phyloP scores from a whole-genome alignment of 768 basidiomycete species.

The Mrakia gelida region DNA sequence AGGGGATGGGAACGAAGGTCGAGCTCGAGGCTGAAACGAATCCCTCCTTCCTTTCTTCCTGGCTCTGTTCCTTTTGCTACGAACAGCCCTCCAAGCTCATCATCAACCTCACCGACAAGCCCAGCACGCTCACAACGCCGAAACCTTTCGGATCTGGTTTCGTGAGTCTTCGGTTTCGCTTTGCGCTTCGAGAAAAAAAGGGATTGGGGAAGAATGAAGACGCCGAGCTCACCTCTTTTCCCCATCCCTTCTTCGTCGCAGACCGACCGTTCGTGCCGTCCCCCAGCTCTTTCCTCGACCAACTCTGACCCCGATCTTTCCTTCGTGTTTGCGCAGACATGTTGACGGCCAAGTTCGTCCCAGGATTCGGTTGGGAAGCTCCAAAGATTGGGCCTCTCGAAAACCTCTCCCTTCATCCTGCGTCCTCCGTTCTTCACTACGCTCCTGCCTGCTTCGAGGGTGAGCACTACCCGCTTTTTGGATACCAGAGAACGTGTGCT shows the following conservation, averaged over 20 bases:
- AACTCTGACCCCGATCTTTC: too few relatives aligned
- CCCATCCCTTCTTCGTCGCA: background rate
- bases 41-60: constrained; percentile 39
- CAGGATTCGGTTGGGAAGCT: constrained; percentile 70
- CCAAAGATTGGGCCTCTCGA: constrained; percentile 84
- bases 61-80: constrained; percentile 45
- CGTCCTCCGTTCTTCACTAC: constrained; percentile 56
- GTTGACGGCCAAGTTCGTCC: constrained; percentile 68
- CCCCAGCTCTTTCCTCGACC: too few relatives aligned
- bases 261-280: constrained; percentile 49
- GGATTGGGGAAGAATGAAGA: background rate
- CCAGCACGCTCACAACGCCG: constrained; percentile 25
- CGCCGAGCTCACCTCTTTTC: constrained; percentile 14
- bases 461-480: too few relatives aligned
- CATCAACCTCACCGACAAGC: constrained; percentile 25
- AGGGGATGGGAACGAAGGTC: background rate
- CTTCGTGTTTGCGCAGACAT: constrained; percentile 50
- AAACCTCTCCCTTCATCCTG: constrained; percentile 68
- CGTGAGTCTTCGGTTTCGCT: constrained; percentile 15
- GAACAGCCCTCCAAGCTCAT: constrained; percentile 36
- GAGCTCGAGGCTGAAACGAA: background rate
- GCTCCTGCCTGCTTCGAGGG: constrained; percentile 32
- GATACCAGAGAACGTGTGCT: too few relatives aligned
- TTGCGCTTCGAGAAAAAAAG: background rate
- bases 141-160: constrained; percentile 31